Evolutionary conservation across 2,329 filamentous ascomycete species (phyloP).

Genomic region (Fusarium liriodendri): DNA sequence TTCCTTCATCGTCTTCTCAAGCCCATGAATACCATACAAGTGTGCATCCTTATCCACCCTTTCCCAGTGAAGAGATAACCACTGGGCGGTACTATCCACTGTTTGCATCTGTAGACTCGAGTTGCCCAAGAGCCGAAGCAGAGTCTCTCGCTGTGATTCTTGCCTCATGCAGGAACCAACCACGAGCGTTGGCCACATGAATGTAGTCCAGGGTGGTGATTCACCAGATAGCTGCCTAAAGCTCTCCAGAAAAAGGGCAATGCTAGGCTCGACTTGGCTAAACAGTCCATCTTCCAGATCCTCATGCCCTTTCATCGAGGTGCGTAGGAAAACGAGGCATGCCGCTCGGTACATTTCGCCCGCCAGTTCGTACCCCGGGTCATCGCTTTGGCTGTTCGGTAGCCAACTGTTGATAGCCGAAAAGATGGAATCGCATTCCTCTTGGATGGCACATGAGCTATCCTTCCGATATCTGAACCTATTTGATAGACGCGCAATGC

Average conservation of each 20-base stretch:
- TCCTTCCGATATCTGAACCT: neutral
- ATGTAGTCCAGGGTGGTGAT: constrained; percentile 5
- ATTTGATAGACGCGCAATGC: neutral
- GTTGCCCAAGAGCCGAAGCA: neutral
- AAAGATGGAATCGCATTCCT: neutral
- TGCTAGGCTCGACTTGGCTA: neutral
- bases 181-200: constrained; percentile 11
- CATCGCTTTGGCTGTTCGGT: neutral
- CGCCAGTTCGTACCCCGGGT: neutral
- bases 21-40: neutral
- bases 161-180: constrained; percentile 9
- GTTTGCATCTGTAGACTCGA: constrained; percentile 3
- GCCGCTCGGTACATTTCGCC: neutral
- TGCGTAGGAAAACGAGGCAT: neutral
- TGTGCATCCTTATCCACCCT: neutral
- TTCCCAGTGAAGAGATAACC: constrained; percentile 1
- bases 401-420: neutral
- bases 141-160: neutral
- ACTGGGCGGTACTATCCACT: constrained; percentile 1
- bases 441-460: neutral
- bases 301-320: neutral
- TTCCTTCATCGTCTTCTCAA: constrained; percentile 2
- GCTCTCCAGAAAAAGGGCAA: neutral
- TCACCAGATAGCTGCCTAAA: neutral
- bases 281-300: neutral